Conservation (phyloP, 345 rosid genomes). For the Corchorus olitorius region DNA sequence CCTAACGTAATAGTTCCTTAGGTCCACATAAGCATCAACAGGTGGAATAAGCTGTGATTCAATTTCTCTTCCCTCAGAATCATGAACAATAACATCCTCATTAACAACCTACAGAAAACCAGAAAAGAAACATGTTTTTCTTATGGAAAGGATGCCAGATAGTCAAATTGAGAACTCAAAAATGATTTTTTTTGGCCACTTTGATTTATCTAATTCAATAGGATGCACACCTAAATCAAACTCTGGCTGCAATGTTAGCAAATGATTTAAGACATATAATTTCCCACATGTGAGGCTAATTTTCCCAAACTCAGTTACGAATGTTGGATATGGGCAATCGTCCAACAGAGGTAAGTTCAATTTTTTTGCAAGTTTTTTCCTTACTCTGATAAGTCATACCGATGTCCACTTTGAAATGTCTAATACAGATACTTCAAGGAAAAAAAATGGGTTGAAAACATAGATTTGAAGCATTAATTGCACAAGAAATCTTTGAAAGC, state of each 20-base stretch:
- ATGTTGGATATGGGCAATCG: neutral
- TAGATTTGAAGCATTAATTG: neutral
- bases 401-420: neutral
- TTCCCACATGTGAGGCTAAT: constrained; percentile 1
- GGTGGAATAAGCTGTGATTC: constrained; percentile 83
- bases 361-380: neutral
- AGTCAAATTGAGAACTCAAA: constrained; percentile 8
- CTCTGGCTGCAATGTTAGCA: neutral
- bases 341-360: neutral
- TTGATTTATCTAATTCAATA: neutral
- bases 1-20: constrained; percentile 69
- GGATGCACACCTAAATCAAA: neutral
- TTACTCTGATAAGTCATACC: neutral
- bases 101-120: constrained; percentile 54
- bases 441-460: neutral
- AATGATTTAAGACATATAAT: neutral
- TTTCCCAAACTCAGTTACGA: neutral
- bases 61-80: constrained; percentile 80
- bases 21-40: constrained; percentile 50
- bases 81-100: constrained; percentile 65
- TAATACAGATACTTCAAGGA: neutral
- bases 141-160: constrained; percentile 3
- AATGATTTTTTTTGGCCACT: neutral
- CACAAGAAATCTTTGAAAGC: constrained; percentile 12
- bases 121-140: neutral